A percentile compares a stretch with the other conserved stretches of the same genome.
These are phyloP conservation scores for Ilyonectria robusta DNA, from an alignment of 2,329 filamentous ascomycete genomes.

Conservation along the genomic window DNA sequence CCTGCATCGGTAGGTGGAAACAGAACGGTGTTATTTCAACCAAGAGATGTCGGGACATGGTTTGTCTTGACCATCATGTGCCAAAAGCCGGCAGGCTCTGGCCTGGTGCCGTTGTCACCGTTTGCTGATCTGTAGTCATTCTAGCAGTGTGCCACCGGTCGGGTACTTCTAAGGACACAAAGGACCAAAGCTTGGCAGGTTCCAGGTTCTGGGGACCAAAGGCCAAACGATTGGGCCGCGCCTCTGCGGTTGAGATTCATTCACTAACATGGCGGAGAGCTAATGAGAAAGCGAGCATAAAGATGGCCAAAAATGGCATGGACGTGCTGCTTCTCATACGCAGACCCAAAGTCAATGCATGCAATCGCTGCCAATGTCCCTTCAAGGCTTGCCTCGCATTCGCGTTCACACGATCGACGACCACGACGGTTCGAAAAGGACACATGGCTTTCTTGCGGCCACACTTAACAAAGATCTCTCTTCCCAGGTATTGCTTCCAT, in stretches of 20 bases:
- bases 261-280: neutral
- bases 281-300: neutral
- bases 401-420: neutral
- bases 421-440: neutral
- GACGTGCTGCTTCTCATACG: neutral
- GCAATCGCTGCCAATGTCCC: neutral
- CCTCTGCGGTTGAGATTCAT: slow-evolving; percentile 4
- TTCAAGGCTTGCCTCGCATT: neutral
- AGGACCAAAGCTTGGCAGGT: slow-evolving; percentile 10
- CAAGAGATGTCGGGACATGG: neutral
- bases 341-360: neutral
- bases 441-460: neutral
- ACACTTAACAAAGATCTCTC: neutral
- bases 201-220: slow-evolving; percentile 1
- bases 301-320: slow-evolving; percentile 1
- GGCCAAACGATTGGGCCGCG: slow-evolving; percentile 17
- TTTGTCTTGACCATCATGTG: slow-evolving; percentile 5
- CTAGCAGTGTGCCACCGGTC: neutral
- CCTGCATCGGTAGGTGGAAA: neutral
- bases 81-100: neutral
- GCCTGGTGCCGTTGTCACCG: neutral
- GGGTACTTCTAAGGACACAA: neutral
- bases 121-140: slow-evolving; percentile 20
- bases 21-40: neutral
- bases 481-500: too few species aligned